Percentiles rank a stretch among this genome's conserved stretches.
Conservation (phyloP, 1,284 basidiomycete genomes). For the Boletellus deceptivus region DNA sequence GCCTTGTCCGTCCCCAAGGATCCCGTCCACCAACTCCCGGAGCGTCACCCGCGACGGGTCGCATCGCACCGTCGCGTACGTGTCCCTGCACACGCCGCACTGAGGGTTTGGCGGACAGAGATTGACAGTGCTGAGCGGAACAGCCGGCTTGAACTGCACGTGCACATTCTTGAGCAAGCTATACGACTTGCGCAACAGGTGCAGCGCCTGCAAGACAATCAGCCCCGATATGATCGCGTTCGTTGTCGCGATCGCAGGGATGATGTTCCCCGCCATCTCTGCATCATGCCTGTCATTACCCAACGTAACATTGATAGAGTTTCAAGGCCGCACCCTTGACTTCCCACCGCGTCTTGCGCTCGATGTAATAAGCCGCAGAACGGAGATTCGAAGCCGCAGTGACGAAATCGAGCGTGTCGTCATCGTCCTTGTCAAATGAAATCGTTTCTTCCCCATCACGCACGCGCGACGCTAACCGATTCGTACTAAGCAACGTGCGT, state of each 20-base stretch:
- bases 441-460: constrained; percentile 75
- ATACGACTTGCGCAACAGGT: constrained; percentile 71
- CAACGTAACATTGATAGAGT: background rate
- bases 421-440: constrained; percentile 97
- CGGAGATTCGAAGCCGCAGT: constrained; percentile 93
- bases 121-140: constrained; percentile 68
- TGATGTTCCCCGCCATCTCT: constrained; percentile 99
- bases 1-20: constrained; percentile 51
- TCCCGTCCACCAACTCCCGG: constrained; percentile 66
- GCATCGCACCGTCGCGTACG: constrained; percentile 74
- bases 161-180: constrained; percentile 64
- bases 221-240: constrained; percentile 96
- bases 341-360: constrained; percentile 90
- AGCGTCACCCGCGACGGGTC: constrained; percentile 67
- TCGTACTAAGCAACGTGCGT: constrained; percentile 51
- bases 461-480: constrained; percentile 74
- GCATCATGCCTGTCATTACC: background rate
- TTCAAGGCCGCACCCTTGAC: constrained; percentile 66
- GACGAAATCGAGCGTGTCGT: constrained; percentile 95
- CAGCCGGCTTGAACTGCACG: constrained; percentile 70
- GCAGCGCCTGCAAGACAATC: constrained; percentile 89
- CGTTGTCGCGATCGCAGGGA: constrained; percentile 98
- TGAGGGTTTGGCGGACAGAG: constrained; percentile 64
- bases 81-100: constrained; percentile 87
- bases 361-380: constrained; percentile 87